Conservation (phyloP, 208 protist genomes). For the Leishmania braziliensis region DNA sequence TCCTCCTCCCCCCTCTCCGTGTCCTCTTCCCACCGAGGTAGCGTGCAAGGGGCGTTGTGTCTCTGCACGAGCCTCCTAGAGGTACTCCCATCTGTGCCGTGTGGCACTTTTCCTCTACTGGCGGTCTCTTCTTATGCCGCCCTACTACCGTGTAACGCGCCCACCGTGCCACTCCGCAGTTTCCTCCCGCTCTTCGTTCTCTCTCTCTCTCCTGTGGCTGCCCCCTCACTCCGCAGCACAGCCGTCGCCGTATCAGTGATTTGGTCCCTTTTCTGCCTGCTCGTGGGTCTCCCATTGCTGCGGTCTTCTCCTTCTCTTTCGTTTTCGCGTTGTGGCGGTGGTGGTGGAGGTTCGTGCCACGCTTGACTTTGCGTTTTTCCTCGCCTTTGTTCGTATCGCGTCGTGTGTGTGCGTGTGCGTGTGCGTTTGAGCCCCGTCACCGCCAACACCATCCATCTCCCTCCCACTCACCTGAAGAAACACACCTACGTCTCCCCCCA, state of each 20-base stretch:
- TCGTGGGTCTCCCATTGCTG: background rate
- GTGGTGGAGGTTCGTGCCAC: background rate
- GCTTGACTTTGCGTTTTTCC: background rate
- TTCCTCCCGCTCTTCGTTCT: background rate
- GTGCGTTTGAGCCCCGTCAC: background rate
- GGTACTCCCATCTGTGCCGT: background rate
- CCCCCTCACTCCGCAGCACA: background rate
- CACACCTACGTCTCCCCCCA: background rate
- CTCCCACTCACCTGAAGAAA: background rate
- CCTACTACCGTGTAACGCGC: background rate
- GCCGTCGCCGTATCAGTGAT: background rate
- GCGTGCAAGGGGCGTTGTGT: background rate
- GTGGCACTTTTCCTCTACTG: background rate
- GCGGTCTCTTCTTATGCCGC: background rate
- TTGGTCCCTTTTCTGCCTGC: background rate
- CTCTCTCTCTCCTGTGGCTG: background rate
- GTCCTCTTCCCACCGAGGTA: background rate
- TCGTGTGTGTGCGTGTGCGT: background rate
- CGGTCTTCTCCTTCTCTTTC: slow-evolving; percentile 8
- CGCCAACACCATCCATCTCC: background rate
- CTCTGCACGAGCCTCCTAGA: too few relatives aligned
- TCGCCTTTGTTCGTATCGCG: background rate
- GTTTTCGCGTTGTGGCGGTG: background rate
- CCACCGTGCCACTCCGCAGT: background rate
- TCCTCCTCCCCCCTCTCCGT: background rate